A percentile compares a stretch with the other conserved stretches of the same genome.
phyloP scores from a whole-genome alignment of 495 filamentous ascomycete species.

The Hyphodiscus hymeniophilus region DNA sequence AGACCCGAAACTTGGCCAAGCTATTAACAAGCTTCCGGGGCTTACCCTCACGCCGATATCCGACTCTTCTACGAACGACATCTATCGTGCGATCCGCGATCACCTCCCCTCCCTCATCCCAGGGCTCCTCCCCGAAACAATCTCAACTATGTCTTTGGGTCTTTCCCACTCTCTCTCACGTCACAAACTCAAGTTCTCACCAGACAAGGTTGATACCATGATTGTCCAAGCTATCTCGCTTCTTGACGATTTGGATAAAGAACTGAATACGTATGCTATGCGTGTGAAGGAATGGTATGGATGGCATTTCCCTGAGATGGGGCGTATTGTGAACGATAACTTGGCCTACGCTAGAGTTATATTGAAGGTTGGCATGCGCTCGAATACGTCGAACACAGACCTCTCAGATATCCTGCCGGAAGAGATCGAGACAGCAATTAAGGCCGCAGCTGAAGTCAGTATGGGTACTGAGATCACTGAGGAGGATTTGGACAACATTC shows the following conservation, averaged over 20 bases:
- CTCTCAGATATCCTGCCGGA: slow-evolving; percentile 90
- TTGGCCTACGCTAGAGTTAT: slow-evolving; percentile 86
- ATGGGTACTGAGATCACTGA: slow-evolving; percentile 96
- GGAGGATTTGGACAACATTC: slow-evolving; percentile 86
- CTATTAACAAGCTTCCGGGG: slow-evolving; percentile 87
- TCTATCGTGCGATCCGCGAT: slow-evolving; percentile 89
- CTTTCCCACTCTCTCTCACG: slow-evolving; percentile 96
- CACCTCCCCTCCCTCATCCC: slow-evolving; percentile 88
- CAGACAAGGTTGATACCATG: slow-evolving; percentile 99
- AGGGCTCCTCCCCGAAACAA: slow-evolving; percentile 72
- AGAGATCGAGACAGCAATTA: slow-evolving; percentile 87
- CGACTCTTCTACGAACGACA: slow-evolving; percentile 76
- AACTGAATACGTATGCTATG: slow-evolving; percentile 98
- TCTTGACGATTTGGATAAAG: slow-evolving; percentile 95
- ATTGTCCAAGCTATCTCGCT: slow-evolving; percentile 94
- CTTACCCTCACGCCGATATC: slow-evolving; percentile 78
- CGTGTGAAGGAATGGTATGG: slow-evolving; percentile 99
- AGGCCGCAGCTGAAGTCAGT: slow-evolving; percentile 87
- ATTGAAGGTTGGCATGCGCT: slow-evolving; percentile 77
- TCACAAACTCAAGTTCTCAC: slow-evolving; percentile 97
- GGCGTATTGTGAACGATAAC: slow-evolving; percentile 95
- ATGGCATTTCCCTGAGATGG: slow-evolving; percentile 99
- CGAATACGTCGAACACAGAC: slow-evolving; percentile 65
- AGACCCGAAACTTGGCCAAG: slow-evolving; percentile 85
- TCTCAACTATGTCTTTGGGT: slow-evolving; percentile 89